Percentiles rank a stretch among this genome's conserved stretches.
phyloP scores from a whole-genome alignment of 495 filamentous ascomycete genomes.

The Neurospora sp. region DNA sequence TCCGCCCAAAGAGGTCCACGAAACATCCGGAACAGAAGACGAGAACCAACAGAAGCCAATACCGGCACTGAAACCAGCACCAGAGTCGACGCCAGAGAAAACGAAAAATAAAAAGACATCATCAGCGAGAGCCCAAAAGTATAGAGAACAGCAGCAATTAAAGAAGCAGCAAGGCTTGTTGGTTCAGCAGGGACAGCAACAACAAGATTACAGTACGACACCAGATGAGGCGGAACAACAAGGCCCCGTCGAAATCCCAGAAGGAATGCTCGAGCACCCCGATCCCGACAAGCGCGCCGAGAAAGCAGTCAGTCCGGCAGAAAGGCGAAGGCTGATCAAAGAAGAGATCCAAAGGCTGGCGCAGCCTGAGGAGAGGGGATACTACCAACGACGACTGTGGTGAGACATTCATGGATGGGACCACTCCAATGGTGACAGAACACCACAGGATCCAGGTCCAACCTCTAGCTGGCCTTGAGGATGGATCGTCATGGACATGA shows the following conservation, averaged over 20 bases:
- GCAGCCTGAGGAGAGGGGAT: conserved; percentile 27
- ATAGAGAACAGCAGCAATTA: not conserved
- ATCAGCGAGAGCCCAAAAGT: not conserved
- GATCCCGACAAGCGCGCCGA: conserved; percentile 3
- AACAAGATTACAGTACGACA: not conserved
- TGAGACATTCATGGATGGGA: conserved; percentile 11
- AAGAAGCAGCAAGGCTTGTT: not conserved
- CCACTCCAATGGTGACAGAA: not conserved
- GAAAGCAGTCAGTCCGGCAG: conserved; percentile 33
- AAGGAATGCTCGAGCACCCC: not conserved
- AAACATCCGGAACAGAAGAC: conserved; percentile 14
- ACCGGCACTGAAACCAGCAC: not conserved
- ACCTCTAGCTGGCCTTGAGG: not conserved
- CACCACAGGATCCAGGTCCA: not conserved
- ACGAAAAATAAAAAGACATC: not conserved
- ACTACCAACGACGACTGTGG: conserved; percentile 38
- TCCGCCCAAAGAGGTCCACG: conserved; percentile 9
- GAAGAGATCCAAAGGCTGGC: conserved; percentile 38
- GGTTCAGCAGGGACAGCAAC: not conserved
- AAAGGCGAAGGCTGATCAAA: conserved; percentile 39
- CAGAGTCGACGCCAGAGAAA: not conserved
- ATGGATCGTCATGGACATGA: not conserved
- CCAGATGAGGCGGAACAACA: not conserved
- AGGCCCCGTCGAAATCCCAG: not conserved
- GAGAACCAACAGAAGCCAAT: not conserved